A percentile compares a stretch with the other conserved stretches of the same genome.
phyloP scores from a whole-genome alignment of 306 rosid genomes.

The Quercus ilex region DNA sequence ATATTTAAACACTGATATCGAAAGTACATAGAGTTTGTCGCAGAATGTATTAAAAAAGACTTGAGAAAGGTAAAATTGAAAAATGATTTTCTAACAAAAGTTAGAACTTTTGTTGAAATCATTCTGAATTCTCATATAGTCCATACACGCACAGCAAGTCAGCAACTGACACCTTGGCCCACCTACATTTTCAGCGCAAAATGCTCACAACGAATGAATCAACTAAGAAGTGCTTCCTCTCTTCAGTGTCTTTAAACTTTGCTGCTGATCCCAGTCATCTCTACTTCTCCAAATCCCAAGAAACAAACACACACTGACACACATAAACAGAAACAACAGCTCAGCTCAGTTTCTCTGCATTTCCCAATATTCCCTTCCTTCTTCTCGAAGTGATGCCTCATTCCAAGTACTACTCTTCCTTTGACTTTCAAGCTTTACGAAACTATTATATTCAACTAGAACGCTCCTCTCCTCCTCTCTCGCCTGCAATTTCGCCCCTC shows the following conservation, averaged over 20 bases:
- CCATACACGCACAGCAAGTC: too few species aligned
- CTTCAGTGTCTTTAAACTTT: background rate
- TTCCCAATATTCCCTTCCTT: too few species aligned
- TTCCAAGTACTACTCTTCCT: background rate
- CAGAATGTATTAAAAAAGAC: too few species aligned
- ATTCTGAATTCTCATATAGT: too few species aligned
- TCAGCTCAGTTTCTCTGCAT: background rate
- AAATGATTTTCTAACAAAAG: too few species aligned
- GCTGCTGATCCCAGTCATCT: slow-evolving; percentile 4
- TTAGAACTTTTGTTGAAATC: too few species aligned
- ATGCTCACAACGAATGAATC: background rate
- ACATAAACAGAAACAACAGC: background rate
- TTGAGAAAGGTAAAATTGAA: too few species aligned
- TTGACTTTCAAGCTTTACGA: slow-evolving; percentile 54
- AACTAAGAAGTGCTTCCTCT: too few species aligned
- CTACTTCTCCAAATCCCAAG: background rate
- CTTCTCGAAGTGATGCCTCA: background rate
- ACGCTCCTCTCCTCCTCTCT: slow-evolving; percentile 20
- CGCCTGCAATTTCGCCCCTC: slow-evolving; percentile 41
- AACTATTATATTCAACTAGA: slow-evolving; percentile 23
- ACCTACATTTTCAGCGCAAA: background rate
- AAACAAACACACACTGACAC: background rate
- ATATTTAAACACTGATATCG: too few species aligned
- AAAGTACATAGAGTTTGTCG: too few species aligned
- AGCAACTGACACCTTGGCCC: background rate